Conservation (phyloP, 257 asterid genomes). For the Fraxinus pennsylvanica region DNA sequence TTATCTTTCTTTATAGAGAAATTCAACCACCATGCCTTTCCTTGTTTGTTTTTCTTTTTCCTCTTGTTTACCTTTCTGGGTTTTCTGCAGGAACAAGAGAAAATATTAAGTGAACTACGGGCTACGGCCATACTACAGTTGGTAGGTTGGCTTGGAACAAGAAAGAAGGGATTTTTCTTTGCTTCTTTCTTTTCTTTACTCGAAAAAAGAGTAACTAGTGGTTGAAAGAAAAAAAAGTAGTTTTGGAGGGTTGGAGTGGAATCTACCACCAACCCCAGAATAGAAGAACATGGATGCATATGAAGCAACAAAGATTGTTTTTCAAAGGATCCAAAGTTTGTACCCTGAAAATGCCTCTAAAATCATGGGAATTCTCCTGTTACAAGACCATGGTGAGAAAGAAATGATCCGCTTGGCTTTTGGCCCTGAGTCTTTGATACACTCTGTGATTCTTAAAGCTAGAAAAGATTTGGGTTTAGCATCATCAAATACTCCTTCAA, state of each 20-base stretch:
- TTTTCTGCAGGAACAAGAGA: conserved; percentile 52
- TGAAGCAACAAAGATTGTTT: conserved; percentile 80
- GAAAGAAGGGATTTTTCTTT: conserved; percentile 27
- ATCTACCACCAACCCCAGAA: conserved; percentile 46
- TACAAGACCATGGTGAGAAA: conserved; percentile 81
- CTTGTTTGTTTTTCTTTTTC: conserved; percentile 17
- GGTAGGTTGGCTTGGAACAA: conserved; percentile 31
- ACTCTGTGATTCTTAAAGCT: conserved; percentile 54
- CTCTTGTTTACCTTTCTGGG: conserved; percentile 27
- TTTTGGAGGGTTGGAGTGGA: conserved; percentile 51
- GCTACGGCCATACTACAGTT: conserved; percentile 24
- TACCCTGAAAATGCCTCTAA: conserved; percentile 78
- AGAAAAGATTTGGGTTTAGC: conserved; percentile 51
- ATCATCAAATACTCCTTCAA: conserved; percentile 37
- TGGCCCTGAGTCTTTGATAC: conserved; percentile 60
- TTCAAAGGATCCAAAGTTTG: conserved; percentile 57
- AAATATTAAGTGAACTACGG: conserved; percentile 36
- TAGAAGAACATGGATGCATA: conserved; percentile 60
- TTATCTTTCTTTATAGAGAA: conserved; percentile 39
- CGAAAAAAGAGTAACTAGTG: conserved; percentile 27
- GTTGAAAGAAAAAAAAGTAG: conserved; percentile 16
- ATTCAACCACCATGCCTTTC: conserved; percentile 39
- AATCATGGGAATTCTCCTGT: conserved; percentile 67
- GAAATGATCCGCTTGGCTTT: conserved; percentile 78
- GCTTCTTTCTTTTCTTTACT: conserved; percentile 31